Evolutionary conservation across 768 basidiomycete genomes (phyloP), one percentile per base, ranked within the genome.

Genomic region (Nevesoporus exiguus): DNA sequence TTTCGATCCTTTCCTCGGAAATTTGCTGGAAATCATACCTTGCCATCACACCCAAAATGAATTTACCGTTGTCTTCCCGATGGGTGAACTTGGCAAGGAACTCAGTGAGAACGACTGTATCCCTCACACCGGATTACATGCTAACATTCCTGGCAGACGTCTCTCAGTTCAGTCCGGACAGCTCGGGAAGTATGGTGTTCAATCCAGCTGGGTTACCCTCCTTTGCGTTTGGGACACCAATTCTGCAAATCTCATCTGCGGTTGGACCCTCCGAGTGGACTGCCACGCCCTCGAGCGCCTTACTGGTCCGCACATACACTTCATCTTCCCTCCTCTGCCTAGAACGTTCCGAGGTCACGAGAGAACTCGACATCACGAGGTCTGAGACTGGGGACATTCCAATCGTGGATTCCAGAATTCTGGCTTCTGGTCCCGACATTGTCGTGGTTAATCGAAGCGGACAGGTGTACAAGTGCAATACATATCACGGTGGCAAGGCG

Each of bases 1-100:
- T 13, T 86, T 85, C 43, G 80, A 90, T 62, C 85, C 85, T 17
- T 78, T 75, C 39, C 54, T 69, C 4, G 86, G 86, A 29, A 84
- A 82, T 61, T 44, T 77, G 21, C 62, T 91, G 25, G 78, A 79
- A 19, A 53, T 73, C 17, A 52, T 81, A 1, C 60, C 73, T 51
- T 69, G 59, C 24, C 62, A 62, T 36, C 53, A 60, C 27, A 63
- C 58, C 25, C 60, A 55, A 41, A 55, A 66, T 17, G 63, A 73
- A 19, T 65, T 46, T 14, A 75, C 72, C 49, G 63, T 81, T 41
- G 76, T 73, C 1, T 90, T 88, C 71, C 82, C 88, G 2, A 82
- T 79, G 76, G 88, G 88, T 2, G 80, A 84, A 61, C 70, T 75
- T 14, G 74, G 76, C 33, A 65, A 72, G 47, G 78, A 86, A 52